Percentiles rank a stretch among this genome's conserved stretches.
Conservation (phyloP, 2,329 filamentous ascomycete species). For the Curvularia sp. region DNA sequence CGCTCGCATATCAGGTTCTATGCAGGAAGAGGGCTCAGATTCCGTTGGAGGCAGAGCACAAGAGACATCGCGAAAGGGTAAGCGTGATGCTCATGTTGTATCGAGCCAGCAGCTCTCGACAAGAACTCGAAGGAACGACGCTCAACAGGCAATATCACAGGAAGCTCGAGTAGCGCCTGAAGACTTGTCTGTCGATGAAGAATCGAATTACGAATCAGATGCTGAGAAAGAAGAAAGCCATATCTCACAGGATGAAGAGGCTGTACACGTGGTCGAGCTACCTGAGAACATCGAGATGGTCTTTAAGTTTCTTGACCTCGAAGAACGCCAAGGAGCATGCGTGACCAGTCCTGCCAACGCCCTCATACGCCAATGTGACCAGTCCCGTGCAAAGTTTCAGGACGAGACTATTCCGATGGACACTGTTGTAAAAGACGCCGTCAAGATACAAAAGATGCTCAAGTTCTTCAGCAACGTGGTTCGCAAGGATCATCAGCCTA, state of each 20-base stretch:
- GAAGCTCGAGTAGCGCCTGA: not conserved
- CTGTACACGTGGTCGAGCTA: constrained; percentile 6
- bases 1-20: not conserved
- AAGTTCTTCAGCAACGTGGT: constrained; percentile 2
- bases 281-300: constrained; percentile 23
- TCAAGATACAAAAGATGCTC: constrained; percentile 21
- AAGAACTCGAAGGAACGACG: not conserved
- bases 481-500: constrained; percentile 8
- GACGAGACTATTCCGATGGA: constrained; percentile 17
- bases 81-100: not conserved
- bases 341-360: constrained; percentile 22
- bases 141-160: not conserved
- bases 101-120: not conserved
- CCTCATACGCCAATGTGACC: constrained; percentile 26
- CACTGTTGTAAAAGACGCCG: constrained; percentile 14
- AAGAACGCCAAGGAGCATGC: constrained; percentile 28
- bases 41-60: no score
- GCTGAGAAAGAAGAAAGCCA: constrained; percentile 7
- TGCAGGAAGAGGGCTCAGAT: not conserved
- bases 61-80: not conserved
- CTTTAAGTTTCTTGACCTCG: constrained; percentile 32
- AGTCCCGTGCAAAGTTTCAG: constrained; percentile 2
- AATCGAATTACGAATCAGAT: constrained; percentile 1
- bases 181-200: not conserved
- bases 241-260: constrained; percentile 4